Base-by-base conservation (phyloP, 768 basidiomycete genomes). In the Tephrocybe sp. region DNA sequence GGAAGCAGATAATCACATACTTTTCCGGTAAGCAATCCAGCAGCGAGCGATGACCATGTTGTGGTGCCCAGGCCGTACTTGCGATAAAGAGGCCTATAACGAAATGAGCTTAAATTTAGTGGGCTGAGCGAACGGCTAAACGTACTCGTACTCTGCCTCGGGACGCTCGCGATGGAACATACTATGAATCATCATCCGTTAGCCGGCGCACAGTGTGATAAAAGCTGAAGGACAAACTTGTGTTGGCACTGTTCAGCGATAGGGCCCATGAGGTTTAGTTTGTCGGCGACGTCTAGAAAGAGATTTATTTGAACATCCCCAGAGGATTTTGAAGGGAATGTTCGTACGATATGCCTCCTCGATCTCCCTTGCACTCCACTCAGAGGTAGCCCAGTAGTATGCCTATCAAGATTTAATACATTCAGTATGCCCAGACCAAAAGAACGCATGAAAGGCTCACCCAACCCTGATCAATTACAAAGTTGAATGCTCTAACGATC, bases 401-500 rank as follows among this genome's bases (percentile, higher is more conserved):
- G 83, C 79, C 78, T 33, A 23, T 59, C 57, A 38, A 57, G n/a
- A 13, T 9, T 22, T n/a, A n/a, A n/a, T n/a, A n/a, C n/a, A n/a
- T n/a, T n/a, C n/a, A n/a, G n/a, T n/a, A n/a, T n/a, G n/a, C n/a
- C n/a, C n/a, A n/a, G n/a, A n/a, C n/a, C n/a, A n/a, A 32, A 1
- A 4, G 11, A 9, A 34, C 7, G 11, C n/a, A 22, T 9, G 14
- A 20, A 16, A 40, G 14, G 51, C 44, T 19, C 61, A 77, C 82
- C 83, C 84, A 84, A 61, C 86, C 87, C 57, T 81, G 70, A 45
- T 87, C 80, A 58, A 92, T 88, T 22, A 89, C 75, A 58, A 72
- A 83, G 71, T 88, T 89, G 74, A 92, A 91, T 0, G 86, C 87
- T 39, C 89, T 79, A 39, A 92, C 89, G 45, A 83, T 72, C 64